phyloP scores from a whole-genome alignment of 352 stramenopile species.

The Pilasporangium apinafurcum region DNA sequence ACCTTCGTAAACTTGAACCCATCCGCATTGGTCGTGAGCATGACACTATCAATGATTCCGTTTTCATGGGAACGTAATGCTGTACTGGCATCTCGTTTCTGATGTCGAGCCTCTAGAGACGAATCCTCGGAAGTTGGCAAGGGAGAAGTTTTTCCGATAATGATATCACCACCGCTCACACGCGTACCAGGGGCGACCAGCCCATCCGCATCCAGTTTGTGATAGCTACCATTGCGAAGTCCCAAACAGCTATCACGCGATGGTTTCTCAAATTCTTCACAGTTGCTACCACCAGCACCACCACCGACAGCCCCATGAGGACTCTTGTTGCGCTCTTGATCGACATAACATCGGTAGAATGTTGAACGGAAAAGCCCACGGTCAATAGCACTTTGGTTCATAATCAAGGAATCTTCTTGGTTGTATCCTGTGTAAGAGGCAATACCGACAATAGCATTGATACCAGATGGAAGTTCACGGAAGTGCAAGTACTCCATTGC shows the following conservation, averaged over 20 bases:
- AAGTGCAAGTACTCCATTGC: slow-evolving; percentile 99
- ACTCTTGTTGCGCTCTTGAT: slow-evolving; percentile 89
- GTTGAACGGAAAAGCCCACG: slow-evolving; percentile 98
- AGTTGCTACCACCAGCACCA: slow-evolving; percentile 53
- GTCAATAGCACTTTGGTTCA: slow-evolving; percentile 99
- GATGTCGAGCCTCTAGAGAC: slow-evolving; percentile 85
- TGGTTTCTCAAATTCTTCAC: slow-evolving; percentile 95
- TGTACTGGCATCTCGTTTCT: slow-evolving; percentile 96
- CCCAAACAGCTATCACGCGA: slow-evolving; percentile 92
- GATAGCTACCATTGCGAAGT: slow-evolving; percentile 96
- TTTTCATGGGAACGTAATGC: slow-evolving; percentile 97
- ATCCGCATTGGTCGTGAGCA: slow-evolving; percentile 97
- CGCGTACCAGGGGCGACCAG: slow-evolving; percentile 94
- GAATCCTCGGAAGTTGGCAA: slow-evolving; percentile 73
- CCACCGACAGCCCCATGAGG: slow-evolving; percentile 54
- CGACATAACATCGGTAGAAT: slow-evolving; percentile 98
- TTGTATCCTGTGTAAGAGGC: slow-evolving; percentile 94
- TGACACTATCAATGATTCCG: slow-evolving; percentile 99
- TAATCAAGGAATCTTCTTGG: slow-evolving; percentile 99
- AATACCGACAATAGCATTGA: slow-evolving; percentile 95
- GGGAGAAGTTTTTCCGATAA: slow-evolving; percentile 99
- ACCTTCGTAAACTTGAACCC: slow-evolving; percentile 98
- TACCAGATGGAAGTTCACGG: slow-evolving; percentile 96
- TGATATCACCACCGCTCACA: slow-evolving; percentile 97
- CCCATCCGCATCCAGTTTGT: slow-evolving; percentile 98